Base-by-base conservation (phyloP, 2,329 filamentous ascomycete species). In the Gaeumannomyces sp. region DNA sequence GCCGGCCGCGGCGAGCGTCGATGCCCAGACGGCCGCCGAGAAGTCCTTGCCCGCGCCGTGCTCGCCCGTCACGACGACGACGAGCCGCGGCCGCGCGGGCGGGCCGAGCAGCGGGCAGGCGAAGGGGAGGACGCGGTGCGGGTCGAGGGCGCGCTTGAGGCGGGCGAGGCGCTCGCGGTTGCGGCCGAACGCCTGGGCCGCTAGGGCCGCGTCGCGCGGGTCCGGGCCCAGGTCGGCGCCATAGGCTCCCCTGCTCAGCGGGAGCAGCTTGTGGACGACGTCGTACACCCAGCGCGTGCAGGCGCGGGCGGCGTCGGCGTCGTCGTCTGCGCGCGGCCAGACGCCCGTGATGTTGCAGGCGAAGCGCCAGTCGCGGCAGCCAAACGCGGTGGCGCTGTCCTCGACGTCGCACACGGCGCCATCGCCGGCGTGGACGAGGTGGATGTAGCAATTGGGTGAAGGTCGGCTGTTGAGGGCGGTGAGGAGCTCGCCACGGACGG, bases 321-420 rank as follows among this genome's bases (percentile, higher is more conserved):
- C 78, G 67, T 86, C 83, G 71, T 83, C 71, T 14, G 81, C 76
- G 25, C 84, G 81, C 2, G 77, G 76, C 86, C 86, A 89, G 65
- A 87, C 81, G 31, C 83, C 85, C 4, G 85, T 88, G 58, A 89
- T 70, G 4, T 89, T 83, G 68, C 86, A 89, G 59, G 85, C 86
- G 74, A 83, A 89, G 38, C 83, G 78, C 86, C 85, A 89, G 71
- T 85, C 78, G 73, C 86, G 82, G 75, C 81, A 86, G 58, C 86
- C 85, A 64, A 89, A 89, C 64, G 86, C 85, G 65, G 81, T 84
- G 28, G 76, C 78, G 67, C 80, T 72, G 6, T 73, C 67, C 1
- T 73, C 69, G 16, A 82, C 68, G 31, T 86, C 76, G 59, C 69
- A 16, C 57, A 85, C 72, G 0, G 80, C 81, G 67, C 81, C 83